Evolutionary conservation across 371 early-diverging fungal species (phyloP).

Genomic region (Chytridium lagenaria): DNA sequence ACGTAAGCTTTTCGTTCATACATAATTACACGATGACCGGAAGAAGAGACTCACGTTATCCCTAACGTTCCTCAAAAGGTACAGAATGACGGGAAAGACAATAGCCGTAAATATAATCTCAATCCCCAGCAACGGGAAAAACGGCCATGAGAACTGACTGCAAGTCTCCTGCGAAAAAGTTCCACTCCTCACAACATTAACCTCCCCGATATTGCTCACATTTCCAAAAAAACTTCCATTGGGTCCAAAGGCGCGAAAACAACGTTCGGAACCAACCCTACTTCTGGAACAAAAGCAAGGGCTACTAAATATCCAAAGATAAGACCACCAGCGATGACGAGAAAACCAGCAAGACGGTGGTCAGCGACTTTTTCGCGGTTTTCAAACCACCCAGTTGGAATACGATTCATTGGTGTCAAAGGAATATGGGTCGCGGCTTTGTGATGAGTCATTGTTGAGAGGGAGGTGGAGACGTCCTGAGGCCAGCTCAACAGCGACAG

Average conservation of each 20-base stretch:
- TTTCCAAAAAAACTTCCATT: not conserved
- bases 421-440: not conserved
- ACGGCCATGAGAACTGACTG: conserved; percentile 20
- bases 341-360: not conserved
- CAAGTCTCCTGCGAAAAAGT: not conserved
- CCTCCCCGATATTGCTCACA: not conserved
- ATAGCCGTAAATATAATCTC: conserved; percentile 13
- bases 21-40: not conserved
- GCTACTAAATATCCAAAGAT: conserved; percentile 12
- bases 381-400: conserved; percentile 18
- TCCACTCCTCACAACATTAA: not conserved
- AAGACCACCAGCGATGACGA: not conserved
- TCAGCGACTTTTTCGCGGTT: conserved; percentile 14
- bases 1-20: too few species aligned
- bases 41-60: conserved; percentile 19
- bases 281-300: conserved; percentile 6
- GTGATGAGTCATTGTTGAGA: not conserved
- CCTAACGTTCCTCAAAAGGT: not conserved
- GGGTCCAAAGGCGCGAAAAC: conserved; percentile 13
- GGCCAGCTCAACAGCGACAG: conserved; percentile 4
- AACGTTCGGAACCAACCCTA: conserved; percentile 3
- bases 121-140: conserved; percentile 8
- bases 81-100: not conserved
- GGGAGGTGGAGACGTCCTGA: conserved; percentile 21
- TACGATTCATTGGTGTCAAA: not conserved